Conservation (phyloP, 148 eudicot genomes). For the Agrostemma githago region DNA sequence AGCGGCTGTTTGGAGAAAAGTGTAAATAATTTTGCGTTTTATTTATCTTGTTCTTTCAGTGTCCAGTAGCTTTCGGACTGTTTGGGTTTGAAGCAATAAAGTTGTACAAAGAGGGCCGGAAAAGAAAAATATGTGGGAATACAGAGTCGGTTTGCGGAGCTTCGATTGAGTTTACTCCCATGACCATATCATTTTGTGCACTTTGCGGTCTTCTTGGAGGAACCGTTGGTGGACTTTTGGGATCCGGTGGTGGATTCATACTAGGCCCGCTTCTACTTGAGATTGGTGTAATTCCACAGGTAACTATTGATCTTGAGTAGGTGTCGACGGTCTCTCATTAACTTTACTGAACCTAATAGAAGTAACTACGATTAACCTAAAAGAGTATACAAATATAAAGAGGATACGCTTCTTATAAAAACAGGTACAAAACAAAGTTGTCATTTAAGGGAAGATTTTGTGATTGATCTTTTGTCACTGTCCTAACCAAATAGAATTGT, state of each 20-base stretch:
- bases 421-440: too few species aligned
- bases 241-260: slow-evolving; percentile 98
- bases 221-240: slow-evolving; percentile 90
- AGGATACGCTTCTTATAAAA: too few species aligned
- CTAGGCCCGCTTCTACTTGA: slow-evolving; percentile 93
- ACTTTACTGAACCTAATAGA: too few species aligned
- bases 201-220: slow-evolving; percentile 91
- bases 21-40: background rate
- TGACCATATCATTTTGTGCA: slow-evolving; percentile 65
- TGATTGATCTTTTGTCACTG: slow-evolving; percentile 11
- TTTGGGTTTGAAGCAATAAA: slow-evolving; percentile 66
- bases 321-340: too few species aligned
- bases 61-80: slow-evolving; percentile 68
- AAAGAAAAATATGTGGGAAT: slow-evolving; percentile 54
- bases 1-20: background rate
- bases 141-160: slow-evolving; percentile 76
- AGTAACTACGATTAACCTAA: too few species aligned
- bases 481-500: slow-evolving; percentile 1
- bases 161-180: slow-evolving; percentile 66
- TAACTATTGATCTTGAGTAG: slow-evolving; percentile 26
- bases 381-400: too few species aligned
- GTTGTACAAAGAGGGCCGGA: slow-evolving; percentile 62
- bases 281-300: slow-evolving; percentile 99
- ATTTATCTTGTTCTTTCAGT: slow-evolving; percentile 32
- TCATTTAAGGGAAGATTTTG: too few species aligned